Percentiles rank a stretch among this genome's conserved stretches.
phyloP scores from a whole-genome alignment of 768 basidiomycete genomes.

The Hericium erinaceus region DNA sequence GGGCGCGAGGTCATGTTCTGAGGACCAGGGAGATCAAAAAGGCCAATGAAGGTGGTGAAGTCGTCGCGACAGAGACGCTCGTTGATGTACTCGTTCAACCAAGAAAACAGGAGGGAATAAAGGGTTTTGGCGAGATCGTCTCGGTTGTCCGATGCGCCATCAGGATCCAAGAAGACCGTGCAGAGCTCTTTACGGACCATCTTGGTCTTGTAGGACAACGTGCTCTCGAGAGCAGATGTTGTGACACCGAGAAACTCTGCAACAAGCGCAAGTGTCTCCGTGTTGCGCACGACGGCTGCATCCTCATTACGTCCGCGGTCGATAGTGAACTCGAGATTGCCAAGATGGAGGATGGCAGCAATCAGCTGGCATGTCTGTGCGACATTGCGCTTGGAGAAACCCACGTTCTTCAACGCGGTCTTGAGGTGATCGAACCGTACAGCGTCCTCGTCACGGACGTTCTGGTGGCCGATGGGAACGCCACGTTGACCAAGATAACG shows the following conservation, averaged over 20 bases:
- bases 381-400: slow-evolving; percentile 89
- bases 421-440: slow-evolving; percentile 90
- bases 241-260: slow-evolving; percentile 88
- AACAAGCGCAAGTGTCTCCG: slow-evolving; percentile 71
- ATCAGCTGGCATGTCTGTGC: slow-evolving; percentile 93
- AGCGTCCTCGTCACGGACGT: slow-evolving; percentile 70
- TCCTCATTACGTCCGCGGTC: slow-evolving; percentile 83
- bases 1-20: slow-evolving; percentile 82
- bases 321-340: slow-evolving; percentile 86
- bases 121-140: slow-evolving; percentile 92
- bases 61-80: slow-evolving; percentile 91
- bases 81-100: slow-evolving; percentile 95
- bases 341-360: slow-evolving; percentile 93
- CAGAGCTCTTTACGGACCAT: slow-evolving; percentile 95
- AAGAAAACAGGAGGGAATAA: slow-evolving; percentile 90
- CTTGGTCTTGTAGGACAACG: slow-evolving; percentile 86
- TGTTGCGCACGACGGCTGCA: slow-evolving; percentile 85
- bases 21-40: slow-evolving; percentile 89
- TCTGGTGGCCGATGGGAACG: slow-evolving; percentile 30
- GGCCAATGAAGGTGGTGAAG: slow-evolving; percentile 83
- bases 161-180: slow-evolving; percentile 91
- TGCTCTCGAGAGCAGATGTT: slow-evolving; percentile 59
- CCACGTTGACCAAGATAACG: slow-evolving; percentile 77
- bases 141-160: slow-evolving; percentile 86
- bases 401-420: slow-evolving; percentile 85